phyloP scores from a whole-genome alignment of 2,329 filamentous ascomycete genomes.

The Hymenoscyphus scutula region DNA sequence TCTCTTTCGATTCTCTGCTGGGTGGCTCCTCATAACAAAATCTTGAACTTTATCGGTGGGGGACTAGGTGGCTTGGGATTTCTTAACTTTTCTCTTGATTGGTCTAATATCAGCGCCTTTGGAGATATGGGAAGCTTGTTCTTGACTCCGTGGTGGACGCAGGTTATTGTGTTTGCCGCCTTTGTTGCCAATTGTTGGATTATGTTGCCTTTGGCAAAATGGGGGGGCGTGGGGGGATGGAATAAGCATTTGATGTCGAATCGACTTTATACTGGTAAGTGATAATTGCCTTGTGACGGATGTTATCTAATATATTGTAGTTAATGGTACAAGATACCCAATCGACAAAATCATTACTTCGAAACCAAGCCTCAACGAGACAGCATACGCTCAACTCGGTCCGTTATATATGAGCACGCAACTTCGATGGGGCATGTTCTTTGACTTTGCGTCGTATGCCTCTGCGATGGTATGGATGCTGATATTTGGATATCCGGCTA shows the following conservation, averaged over 20 bases:
- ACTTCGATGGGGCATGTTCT: slow-evolving; percentile 57
- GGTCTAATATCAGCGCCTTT: slow-evolving; percentile 56
- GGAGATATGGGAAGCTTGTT: slow-evolving; percentile 46
- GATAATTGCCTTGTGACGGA: neutral
- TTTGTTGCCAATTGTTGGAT: slow-evolving; percentile 58
- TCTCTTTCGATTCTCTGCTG: slow-evolving; percentile 62
- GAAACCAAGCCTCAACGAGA: slow-evolving; percentile 37
- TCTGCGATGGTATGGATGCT: slow-evolving; percentile 58
- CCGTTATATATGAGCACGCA: slow-evolving; percentile 58
- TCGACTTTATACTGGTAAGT: slow-evolving; percentile 48
- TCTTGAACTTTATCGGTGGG: slow-evolving; percentile 59
- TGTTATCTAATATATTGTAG: slow-evolving; percentile 17
- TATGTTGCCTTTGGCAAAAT: slow-evolving; percentile 57
- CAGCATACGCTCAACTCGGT: slow-evolving; percentile 47
- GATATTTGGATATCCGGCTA: slow-evolving; percentile 52
- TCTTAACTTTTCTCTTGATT: slow-evolving; percentile 57
- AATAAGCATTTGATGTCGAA: slow-evolving; percentile 58
- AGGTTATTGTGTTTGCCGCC: slow-evolving; percentile 53
- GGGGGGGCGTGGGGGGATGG: slow-evolving; percentile 50
- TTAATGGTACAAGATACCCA: slow-evolving; percentile 39
- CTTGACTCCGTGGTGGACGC: slow-evolving; percentile 58
- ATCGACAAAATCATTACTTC: slow-evolving; percentile 37
- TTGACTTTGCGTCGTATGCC: slow-evolving; percentile 58
- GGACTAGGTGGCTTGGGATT: slow-evolving; percentile 63
- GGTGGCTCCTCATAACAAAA: slow-evolving; percentile 56